These are phyloP conservation scores for Neonectria faginata DNA, from an alignment of 2,329 filamentous ascomycete genomes.

Conservation along the genomic window DNA sequence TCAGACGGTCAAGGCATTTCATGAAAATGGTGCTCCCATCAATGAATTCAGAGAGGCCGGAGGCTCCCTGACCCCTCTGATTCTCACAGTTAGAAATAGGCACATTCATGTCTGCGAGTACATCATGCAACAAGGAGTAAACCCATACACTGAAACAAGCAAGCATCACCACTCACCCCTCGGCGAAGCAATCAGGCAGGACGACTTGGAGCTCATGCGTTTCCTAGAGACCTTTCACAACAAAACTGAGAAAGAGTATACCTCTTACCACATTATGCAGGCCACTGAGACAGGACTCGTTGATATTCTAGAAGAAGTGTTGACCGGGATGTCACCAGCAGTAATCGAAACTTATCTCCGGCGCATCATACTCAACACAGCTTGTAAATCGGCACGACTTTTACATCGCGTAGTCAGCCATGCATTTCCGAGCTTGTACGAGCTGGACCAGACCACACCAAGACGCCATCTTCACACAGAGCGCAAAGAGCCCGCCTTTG, in stretches of 20 bases:
- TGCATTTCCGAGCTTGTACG: background rate
- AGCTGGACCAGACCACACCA: background rate
- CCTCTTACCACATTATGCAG: too few species aligned
- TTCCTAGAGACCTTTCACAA: background rate
- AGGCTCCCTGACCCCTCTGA: background rate
- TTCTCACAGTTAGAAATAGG: background rate
- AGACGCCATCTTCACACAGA: background rate
- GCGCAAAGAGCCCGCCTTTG: background rate
- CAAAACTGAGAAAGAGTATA: too few species aligned
- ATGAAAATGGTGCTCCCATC: background rate
- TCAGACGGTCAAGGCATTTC: background rate
- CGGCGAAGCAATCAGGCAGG: background rate
- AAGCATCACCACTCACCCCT: background rate
- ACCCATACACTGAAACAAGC: background rate
- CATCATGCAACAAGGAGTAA: background rate
- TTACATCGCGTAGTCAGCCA: background rate
- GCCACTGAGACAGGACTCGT: background rate
- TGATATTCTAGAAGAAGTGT: background rate
- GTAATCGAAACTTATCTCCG: background rate
- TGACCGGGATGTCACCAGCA: background rate
- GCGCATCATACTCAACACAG: background rate
- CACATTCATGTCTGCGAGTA: background rate
- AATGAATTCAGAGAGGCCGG: fast-evolving
- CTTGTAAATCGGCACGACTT: background rate
- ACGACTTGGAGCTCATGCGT: background rate